phyloP scores from a whole-genome alignment of 2,329 filamentous ascomycete species.

The Cladosporium austrohemisphaericum region DNA sequence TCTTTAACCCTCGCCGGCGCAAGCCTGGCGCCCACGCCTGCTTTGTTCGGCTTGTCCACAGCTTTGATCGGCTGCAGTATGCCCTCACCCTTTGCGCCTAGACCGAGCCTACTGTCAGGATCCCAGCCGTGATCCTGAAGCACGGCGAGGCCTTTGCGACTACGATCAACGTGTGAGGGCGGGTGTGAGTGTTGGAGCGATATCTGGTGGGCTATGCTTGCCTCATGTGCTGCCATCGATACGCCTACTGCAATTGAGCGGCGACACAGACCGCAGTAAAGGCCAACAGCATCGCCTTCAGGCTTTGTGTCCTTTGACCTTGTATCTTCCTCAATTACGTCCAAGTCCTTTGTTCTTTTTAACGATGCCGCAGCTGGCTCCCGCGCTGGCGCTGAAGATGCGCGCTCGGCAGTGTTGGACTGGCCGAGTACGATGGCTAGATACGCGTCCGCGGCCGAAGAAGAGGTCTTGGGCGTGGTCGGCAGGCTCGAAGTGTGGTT shows the following conservation, averaged over 20 bases:
- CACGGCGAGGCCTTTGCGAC: slow-evolving; percentile 64
- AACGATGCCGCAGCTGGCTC: background rate
- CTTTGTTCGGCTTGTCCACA: slow-evolving; percentile 66
- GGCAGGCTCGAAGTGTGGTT: slow-evolving; percentile 17
- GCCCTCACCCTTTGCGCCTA: slow-evolving; percentile 67
- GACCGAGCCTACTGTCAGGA: slow-evolving; percentile 65
- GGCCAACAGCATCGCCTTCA: background rate
- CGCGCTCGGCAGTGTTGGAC: slow-evolving; percentile 13
- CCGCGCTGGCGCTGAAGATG: slow-evolving; percentile 6
- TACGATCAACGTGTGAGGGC: slow-evolving; percentile 67
- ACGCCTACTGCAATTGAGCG: slow-evolving; percentile 27
- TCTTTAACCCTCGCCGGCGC: slow-evolving; percentile 52
- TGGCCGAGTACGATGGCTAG: slow-evolving; percentile 59
- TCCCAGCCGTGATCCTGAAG: slow-evolving; percentile 70
- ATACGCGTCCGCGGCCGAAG: slow-evolving; percentile 55
- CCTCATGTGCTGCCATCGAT: slow-evolving; percentile 48
- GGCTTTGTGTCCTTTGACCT: slow-evolving; percentile 5
- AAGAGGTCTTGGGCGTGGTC: slow-evolving; percentile 7
- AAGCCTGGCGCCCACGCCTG: slow-evolving; percentile 63
- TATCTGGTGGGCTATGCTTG: slow-evolving; percentile 67
- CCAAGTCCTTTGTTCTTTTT: slow-evolving; percentile 1
- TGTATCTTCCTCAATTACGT: background rate
- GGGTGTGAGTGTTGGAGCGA: slow-evolving; percentile 66
- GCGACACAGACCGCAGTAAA: slow-evolving; percentile 35
- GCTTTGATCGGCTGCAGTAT: slow-evolving; percentile 72